Evolutionary conservation across 108 stramenopile species (phyloP), one percentile per base, ranked within the genome.

Genomic region (Skeletonema marinoi): DNA sequence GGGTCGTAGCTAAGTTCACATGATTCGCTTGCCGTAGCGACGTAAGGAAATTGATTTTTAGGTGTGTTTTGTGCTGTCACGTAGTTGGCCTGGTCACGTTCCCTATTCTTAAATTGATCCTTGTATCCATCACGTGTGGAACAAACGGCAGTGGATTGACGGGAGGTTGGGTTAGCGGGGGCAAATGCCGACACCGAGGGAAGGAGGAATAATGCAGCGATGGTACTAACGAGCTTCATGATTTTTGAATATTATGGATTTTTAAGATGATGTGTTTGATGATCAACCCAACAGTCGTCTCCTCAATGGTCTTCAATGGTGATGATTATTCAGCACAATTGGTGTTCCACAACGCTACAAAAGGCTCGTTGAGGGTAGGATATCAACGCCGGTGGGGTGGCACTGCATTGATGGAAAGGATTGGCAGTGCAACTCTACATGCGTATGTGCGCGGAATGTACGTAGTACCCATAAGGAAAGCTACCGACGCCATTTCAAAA

Each of bases 1-100:
- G 80, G 80, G 64, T 81, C 80, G 68, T 31, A 74, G 63, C 68
- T 70, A 13, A 81, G 65, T 39, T 74, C 73, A 39, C 73, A 74
- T 12, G 80, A 74, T 35, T 51, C 32, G 56, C 54, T 66, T 14
- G 62, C 73, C 10, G 73, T 56, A 32, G 62, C 73, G 58, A 70
- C 64, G 70, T 81, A 81, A 19, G 73, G 70, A 39, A 74, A 74
- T 69, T 74, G 73, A 19, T 61, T 81, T 56, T 68, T 69, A 33
- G 80, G 80, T 0, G 73, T 58, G 44, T 66, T 41, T 10, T 48
- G 19, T n/a, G 51, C 42, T 8, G 25, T 25, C 54, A 29, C 25
- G 71, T 72, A 78, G 60, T 71, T 71, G 41, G 19, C 59, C 48
- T 71, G 63, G 71, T 70, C 78, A n/a, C 78, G 78, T 16, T 50